Evolutionary conservation across 176 grass and related monocot genomes (phyloP).

Genomic region (Puya raimondii): DNA sequence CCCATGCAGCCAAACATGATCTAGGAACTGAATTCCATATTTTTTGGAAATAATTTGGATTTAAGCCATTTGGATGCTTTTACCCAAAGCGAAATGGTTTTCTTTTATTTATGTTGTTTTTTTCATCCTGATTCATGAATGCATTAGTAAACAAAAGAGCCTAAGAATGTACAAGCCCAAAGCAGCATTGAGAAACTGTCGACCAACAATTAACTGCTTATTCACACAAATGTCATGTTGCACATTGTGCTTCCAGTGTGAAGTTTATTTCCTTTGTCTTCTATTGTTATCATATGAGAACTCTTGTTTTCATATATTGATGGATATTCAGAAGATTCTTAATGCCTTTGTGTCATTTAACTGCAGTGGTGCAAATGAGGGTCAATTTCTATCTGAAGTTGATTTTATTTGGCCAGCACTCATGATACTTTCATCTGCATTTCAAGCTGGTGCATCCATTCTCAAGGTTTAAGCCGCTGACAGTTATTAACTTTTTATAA

Average conservation of each 20-base stretch:
- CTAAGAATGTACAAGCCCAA: too few species aligned
- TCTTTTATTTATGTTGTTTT: too few species aligned
- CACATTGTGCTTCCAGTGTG: background rate
- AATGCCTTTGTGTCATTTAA: constrained; percentile 15
- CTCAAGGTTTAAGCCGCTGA: constrained; percentile 56
- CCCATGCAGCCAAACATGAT: too few species aligned
- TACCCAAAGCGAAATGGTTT: too few species aligned
- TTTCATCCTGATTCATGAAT: too few species aligned
- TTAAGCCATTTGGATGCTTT: too few species aligned
- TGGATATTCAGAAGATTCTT: background rate
- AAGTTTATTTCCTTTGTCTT: too few species aligned
- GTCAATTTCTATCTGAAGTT: constrained; percentile 48
- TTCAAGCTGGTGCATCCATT: constrained; percentile 84
- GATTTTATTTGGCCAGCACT: constrained; percentile 70
- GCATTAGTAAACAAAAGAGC: too few species aligned
- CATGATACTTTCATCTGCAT: constrained; percentile 71
- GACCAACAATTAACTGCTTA: background rate
- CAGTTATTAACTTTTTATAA: constrained; percentile 7
- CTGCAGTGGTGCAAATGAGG: constrained; percentile 57
- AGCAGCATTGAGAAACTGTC: too few species aligned
- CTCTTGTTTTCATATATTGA: background rate
- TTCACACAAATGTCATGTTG: background rate
- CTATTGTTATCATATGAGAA: background rate
- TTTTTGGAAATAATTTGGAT: too few species aligned
- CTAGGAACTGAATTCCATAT: too few species aligned